phyloP scores from a whole-genome alignment of 805 yeast species.

The Yamadazyma takamatsuzukensis region DNA sequence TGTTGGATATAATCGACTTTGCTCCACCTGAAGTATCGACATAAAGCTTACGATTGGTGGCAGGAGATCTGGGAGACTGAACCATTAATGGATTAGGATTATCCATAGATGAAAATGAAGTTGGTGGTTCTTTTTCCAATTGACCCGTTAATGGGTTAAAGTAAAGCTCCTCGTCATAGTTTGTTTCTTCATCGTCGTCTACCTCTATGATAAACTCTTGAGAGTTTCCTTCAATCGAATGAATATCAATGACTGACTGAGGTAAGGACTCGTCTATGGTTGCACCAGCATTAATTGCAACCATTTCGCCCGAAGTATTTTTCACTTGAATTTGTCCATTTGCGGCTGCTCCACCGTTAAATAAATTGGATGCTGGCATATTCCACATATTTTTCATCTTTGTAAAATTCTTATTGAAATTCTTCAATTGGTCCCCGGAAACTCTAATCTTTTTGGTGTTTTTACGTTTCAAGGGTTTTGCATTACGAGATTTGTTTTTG shows the following conservation, averaged over 20 bases:
- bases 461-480: conserved; percentile 4
- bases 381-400: conserved; percentile 31
- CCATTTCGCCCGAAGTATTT: conserved; percentile 1
- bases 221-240: conserved; percentile 8
- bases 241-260: conserved; percentile 9
- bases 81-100: too few species aligned
- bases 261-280: conserved; percentile 13
- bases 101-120: conserved; percentile 16
- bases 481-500: not conserved
- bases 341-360: conserved; percentile 4
- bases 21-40: conserved; percentile 17
- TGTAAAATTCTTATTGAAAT: conserved; percentile 12
- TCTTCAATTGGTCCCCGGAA: conserved; percentile 11
- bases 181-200: conserved; percentile 16
- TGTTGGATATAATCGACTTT: conserved; percentile 24
- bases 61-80: too few species aligned
- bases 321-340: not conserved
- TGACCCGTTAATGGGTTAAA: conserved; percentile 31
- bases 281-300: conserved; percentile 1
- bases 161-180: conserved; percentile 22
- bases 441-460: conserved; percentile 7
- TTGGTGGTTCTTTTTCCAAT: conserved; percentile 26
- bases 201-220: conserved; percentile 29
- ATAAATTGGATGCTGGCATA: conserved; percentile 20
- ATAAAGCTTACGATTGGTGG: too few species aligned